Evolutionary conservation across 2,329 filamentous ascomycete genomes (phyloP), one percentile per base, ranked within the genome.

Genomic region (Colletotrichum eleusines): DNA sequence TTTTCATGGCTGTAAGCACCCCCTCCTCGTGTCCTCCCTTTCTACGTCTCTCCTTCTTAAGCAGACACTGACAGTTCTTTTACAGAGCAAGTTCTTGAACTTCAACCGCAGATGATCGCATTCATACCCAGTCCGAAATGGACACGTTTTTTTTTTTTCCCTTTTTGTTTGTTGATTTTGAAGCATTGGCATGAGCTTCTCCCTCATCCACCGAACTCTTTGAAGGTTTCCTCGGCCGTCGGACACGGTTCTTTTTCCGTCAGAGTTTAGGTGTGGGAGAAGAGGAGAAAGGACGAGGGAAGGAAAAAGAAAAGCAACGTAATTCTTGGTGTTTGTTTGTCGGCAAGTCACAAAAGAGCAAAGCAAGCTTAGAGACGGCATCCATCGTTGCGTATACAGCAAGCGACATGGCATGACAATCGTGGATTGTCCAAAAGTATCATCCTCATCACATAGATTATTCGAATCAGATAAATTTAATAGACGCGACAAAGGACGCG

Each of bases 61-160:
- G 14, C 59, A 40, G 44, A 11, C 4, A 28, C 35, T 72, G n/a
- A 68, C 60, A 40, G 16, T 7, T 3, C 1, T n/a, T 8, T 2
- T 23, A 18, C 75, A 87, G 85, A 82, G 81, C 70, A 84, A 85
- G 61, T 87, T 84, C 78, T 74, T 88, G 58, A 88, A 88, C 78
- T 88, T 84, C 76, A 88, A 88, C 80, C 81, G 82, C 74, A 81
- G 85, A 73, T 87, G 74, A 79, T 31, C 11, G 18, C 28, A 7
- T n/a, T 18, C 11, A 28, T 46, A 35, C 54, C 33, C 38, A 31
- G 44, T 51, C 31, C 59, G 16, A 3, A 14, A n/a, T 48, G 31
- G 28, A 28, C 11, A 20, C 31, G 20, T 4, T 51, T 28, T 63
- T 53, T 53, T 38, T 54, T 57, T 28, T 63, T 53, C 46, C 44